Percentiles rank a stretch among this genome's conserved stretches.
Conservation (phyloP, 306 rosid genomes). For the Pterocarpus santalinus region DNA sequence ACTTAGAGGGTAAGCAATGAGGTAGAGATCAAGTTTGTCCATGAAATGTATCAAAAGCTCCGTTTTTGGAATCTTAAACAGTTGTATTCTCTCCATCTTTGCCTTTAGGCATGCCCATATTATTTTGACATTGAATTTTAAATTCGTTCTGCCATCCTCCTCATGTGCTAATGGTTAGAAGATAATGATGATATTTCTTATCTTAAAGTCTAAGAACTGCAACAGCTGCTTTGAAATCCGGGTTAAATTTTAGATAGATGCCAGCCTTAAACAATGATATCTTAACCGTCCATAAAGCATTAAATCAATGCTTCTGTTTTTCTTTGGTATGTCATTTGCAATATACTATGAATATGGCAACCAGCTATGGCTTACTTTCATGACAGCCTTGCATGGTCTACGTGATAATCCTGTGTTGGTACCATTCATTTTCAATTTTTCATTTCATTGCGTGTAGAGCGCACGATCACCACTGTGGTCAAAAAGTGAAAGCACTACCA, state of each 20-base stretch:
- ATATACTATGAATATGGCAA: background rate
- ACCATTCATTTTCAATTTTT: background rate
- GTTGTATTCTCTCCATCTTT: background rate
- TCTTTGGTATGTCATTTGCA: background rate
- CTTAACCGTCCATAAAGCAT: slow-evolving; percentile 38
- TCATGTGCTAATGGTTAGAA: background rate
- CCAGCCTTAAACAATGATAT: slow-evolving; percentile 1
- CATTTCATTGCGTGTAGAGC: background rate
- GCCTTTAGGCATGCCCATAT: background rate
- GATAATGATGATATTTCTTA: background rate
- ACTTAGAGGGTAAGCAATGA: background rate
- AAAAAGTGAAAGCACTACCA: slow-evolving; percentile 41
- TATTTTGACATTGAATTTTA: background rate
- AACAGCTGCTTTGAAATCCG: background rate
- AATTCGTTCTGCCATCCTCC: background rate
- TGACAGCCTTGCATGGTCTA: slow-evolving; percentile 33
- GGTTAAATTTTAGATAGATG: background rate
- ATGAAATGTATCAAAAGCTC: background rate
- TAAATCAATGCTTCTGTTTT: background rate
- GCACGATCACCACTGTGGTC: background rate
- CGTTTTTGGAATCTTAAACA: background rate
- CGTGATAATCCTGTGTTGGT: background rate
- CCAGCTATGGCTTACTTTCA: slow-evolving; percentile 34
- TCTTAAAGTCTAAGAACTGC: background rate
- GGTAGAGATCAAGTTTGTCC: background rate